Evolutionary conservation across 257 asterid species (phyloP).

Genomic region (Scutellaria barbata): DNA sequence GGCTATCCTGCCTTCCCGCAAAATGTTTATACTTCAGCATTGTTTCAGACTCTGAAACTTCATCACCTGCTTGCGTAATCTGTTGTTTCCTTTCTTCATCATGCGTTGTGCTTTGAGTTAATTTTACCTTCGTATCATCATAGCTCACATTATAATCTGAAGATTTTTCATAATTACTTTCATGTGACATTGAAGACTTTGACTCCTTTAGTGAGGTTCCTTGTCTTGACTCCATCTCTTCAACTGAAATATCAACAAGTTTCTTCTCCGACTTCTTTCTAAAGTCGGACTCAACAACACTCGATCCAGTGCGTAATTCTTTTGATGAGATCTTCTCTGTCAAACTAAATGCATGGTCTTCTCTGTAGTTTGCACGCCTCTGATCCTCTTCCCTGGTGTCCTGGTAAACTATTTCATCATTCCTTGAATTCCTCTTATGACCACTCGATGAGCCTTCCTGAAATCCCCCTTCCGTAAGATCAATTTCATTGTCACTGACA

Average conservation of each 20-base stretch:
- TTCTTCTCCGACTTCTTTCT: slow-evolving; percentile 90
- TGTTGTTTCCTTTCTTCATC: slow-evolving; percentile 46
- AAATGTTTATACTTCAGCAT: slow-evolving; percentile 61
- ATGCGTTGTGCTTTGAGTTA: slow-evolving; percentile 37
- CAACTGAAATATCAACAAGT: slow-evolving; percentile 64
- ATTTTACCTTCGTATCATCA: slow-evolving; percentile 49
- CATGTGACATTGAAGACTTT: slow-evolving; percentile 38
- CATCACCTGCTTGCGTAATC: slow-evolving; percentile 48
- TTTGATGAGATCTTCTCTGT: slow-evolving; percentile 43
- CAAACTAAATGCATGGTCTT: slow-evolving; percentile 45
- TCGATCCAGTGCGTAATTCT: slow-evolving; percentile 44
- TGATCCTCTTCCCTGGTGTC: slow-evolving; percentile 37
- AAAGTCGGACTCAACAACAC: slow-evolving; percentile 55
- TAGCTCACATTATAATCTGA: slow-evolving; percentile 45
- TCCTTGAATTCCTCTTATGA: slow-evolving; percentile 44
- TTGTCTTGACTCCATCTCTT: slow-evolving; percentile 49
- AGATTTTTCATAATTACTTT: slow-evolving; percentile 44
- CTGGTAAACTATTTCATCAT: slow-evolving; percentile 42
- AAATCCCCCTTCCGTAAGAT: slow-evolving; percentile 48
- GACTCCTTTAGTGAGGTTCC: slow-evolving; percentile 48
- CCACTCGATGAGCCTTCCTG: slow-evolving; percentile 42
- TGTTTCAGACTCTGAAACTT: slow-evolving; percentile 46
- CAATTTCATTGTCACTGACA: slow-evolving; percentile 55
- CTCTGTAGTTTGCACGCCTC: slow-evolving; percentile 46
- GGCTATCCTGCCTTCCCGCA: slow-evolving; percentile 44